These are phyloP conservation scores for Suillus subalutaceus DNA, from an alignment of 768 basidiomycete genomes.

Conservation along the genomic window DNA sequence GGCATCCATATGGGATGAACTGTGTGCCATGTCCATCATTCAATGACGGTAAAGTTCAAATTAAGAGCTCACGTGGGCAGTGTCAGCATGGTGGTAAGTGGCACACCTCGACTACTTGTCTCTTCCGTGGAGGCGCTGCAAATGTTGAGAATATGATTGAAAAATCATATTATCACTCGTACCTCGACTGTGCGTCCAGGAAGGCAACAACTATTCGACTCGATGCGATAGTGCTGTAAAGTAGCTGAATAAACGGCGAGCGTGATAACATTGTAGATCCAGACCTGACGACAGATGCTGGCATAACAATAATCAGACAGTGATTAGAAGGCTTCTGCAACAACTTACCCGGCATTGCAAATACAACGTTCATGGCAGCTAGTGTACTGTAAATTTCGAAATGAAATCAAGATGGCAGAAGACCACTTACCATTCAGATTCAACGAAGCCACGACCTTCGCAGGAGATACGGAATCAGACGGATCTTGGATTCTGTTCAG, in stretches of 20 bases:
- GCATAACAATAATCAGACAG: background rate
- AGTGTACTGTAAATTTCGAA: background rate
- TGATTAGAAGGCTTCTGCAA: background rate
- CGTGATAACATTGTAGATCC: background rate
- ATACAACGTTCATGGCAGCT: slow-evolving; percentile 3
- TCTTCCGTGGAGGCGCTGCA: background rate
- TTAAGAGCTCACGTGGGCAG: background rate
- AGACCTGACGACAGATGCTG: background rate
- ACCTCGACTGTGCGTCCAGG: background rate
- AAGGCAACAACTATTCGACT: background rate
- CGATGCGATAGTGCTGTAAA: slow-evolving; percentile 4
- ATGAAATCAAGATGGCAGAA: background rate
- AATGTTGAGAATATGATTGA: background rate
- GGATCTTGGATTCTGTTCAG: background rate
- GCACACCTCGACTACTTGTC: background rate
- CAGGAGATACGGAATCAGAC: background rate
- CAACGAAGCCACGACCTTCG: background rate
- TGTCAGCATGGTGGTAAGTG: slow-evolving; percentile 1
- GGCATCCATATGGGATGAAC: background rate
- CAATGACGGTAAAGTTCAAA: background rate
- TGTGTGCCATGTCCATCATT: background rate
- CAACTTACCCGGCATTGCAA: background rate
- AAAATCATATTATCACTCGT: background rate
- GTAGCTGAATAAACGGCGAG: background rate
- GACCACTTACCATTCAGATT: background rate